These are phyloP conservation scores for Mycocentrospora acerina DNA, from an alignment of 2,329 filamentous ascomycete species.

Conservation along the genomic window DNA sequence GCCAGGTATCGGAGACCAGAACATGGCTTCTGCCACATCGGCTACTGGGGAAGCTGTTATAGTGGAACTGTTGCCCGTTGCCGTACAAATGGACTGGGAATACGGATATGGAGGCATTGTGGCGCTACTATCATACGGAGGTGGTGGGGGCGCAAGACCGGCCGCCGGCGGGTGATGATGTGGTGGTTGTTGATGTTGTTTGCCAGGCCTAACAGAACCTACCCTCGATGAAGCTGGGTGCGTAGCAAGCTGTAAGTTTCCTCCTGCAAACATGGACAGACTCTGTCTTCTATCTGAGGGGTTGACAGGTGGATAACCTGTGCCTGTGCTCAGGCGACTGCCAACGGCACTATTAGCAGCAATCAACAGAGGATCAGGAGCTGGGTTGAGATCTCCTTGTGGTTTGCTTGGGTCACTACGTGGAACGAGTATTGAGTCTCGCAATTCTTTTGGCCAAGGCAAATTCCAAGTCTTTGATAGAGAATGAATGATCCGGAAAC, in stretches of 20 bases:
- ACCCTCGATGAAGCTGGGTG: constrained; percentile 16
- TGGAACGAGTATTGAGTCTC: constrained; percentile 28
- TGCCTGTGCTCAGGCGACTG: constrained; percentile 10
- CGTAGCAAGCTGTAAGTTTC: constrained; percentile 17
- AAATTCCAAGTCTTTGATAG: constrained; percentile 49
- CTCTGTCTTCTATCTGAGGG: constrained; percentile 24
- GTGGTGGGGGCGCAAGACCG: constrained; percentile 11
- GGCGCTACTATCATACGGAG: constrained; percentile 10
- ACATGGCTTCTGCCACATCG: constrained; percentile 24
- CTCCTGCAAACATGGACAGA: constrained; percentile 32
- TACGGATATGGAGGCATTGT: constrained; percentile 17
- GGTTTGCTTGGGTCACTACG: constrained; percentile 10
- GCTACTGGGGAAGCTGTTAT: constrained; percentile 12
- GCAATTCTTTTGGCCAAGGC: constrained; percentile 42
- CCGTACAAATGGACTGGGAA: constrained; percentile 16
- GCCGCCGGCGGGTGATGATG: constrained; percentile 17
- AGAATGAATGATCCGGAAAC: constrained; percentile 46
- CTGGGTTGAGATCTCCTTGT: constrained; percentile 20
- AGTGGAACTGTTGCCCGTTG: constrained; percentile 11
- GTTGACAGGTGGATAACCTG: constrained; percentile 2
- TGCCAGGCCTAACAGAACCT: constrained; percentile 14
- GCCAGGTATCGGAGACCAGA: constrained; percentile 44
- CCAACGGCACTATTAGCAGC: constrained; percentile 14
- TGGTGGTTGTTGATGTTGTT: constrained; percentile 14
- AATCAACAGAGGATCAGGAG: constrained; percentile 19